Percentiles rank a stretch among this genome's conserved stretches.
phyloP scores from a whole-genome alignment of 345 rosid genomes.

The Mercurialis annua region DNA sequence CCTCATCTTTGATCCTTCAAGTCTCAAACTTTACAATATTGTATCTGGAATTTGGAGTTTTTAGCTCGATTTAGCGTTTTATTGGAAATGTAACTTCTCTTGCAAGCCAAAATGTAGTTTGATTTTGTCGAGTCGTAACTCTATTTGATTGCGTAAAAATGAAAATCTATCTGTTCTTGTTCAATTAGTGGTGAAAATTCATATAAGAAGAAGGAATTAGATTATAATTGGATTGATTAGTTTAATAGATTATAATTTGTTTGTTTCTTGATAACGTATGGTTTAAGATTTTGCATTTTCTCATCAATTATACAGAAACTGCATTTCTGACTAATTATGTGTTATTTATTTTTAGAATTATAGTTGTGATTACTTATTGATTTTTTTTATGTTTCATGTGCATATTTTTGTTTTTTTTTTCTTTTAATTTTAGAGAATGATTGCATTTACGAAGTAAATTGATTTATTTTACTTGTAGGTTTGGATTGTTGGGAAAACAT shows the following conservation, averaged over 20 bases:
- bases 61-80: neutral
- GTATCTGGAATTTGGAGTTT: neutral
- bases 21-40: neutral
- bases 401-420: neutral
- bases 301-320: slow-evolving; percentile 3
- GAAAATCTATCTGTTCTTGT: neutral
- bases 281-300: neutral
- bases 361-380: neutral
- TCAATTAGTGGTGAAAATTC: neutral
- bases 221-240: neutral
- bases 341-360: too few relatives aligned
- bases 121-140: slow-evolving; percentile 10
- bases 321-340: neutral
- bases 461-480: neutral
- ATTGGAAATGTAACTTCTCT: slow-evolving; percentile 10
- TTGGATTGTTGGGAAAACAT: neutral
- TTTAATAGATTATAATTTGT: slow-evolving; percentile 1
- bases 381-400: neutral
- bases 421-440: neutral
- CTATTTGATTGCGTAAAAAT: slow-evolving; percentile 21
- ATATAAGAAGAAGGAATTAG: neutral
- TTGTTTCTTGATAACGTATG: neutral
- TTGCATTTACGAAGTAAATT: neutral
- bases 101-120: slow-evolving; percentile 27
- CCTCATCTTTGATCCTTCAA: slow-evolving; percentile 4